Conservation (phyloP, 305 asterid genomes). For the Fraxinus sp. region DNA sequence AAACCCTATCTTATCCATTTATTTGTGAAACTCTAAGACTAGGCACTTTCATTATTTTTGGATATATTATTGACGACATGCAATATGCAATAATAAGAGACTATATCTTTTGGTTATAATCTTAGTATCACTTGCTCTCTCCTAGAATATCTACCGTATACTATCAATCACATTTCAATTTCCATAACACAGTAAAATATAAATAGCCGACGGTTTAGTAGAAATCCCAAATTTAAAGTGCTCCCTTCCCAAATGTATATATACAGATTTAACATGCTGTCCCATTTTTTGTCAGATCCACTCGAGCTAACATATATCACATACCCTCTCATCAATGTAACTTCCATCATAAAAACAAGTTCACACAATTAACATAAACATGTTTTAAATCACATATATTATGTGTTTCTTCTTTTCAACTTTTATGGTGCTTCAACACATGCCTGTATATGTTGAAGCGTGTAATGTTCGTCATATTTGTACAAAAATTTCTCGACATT, state of each 20-base stretch:
- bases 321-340: background rate
- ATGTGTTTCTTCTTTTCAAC: background rate
- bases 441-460: background rate
- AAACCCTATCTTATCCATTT: background rate
- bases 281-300: background rate
- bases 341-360: constrained; percentile 4
- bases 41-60: background rate
- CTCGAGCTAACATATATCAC: background rate
- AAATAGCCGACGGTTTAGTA: background rate
- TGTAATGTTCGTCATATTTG: background rate
- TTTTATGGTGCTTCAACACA: background rate
- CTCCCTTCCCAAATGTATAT: background rate
- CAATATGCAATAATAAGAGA: background rate
- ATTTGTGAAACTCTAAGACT: background rate
- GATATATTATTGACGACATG: background rate
- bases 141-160: background rate
- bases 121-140: background rate
- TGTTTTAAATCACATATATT: background rate
- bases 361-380: background rate
- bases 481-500: background rate
- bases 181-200: background rate
- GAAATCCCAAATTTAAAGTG: background rate
- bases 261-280: background rate
- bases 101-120: background rate
- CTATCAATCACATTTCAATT: background rate